phyloP scores from a whole-genome alignment of 176 grass and related monocot genomes.

The Musa acuminata region DNA sequence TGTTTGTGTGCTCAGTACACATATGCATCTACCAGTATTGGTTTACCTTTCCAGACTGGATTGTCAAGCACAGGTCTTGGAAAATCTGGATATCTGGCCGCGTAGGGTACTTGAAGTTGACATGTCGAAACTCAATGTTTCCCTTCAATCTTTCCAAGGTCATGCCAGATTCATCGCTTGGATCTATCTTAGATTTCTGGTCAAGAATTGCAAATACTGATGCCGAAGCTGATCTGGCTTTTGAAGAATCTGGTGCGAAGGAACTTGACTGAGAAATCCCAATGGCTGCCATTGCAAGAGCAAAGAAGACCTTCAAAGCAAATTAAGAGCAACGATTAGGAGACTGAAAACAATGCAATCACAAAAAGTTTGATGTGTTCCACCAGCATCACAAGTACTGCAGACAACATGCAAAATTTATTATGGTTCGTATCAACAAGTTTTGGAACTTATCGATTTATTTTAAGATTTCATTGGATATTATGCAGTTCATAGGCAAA shows the following conservation, averaged over 20 bases:
- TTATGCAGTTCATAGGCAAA: neutral
- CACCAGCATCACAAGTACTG: neutral
- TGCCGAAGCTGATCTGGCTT: slow-evolving; percentile 70
- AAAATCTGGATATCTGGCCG: slow-evolving; percentile 95
- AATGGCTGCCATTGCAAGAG: slow-evolving; percentile 94
- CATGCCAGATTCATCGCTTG: slow-evolving; percentile 62
- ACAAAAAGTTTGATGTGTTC: neutral
- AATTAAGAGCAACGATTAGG: slow-evolving; percentile 5
- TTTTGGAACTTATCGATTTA: neutral
- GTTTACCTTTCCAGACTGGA: slow-evolving; percentile 71
- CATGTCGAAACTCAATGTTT: slow-evolving; percentile 69
- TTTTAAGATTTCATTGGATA: neutral
- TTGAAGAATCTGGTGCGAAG: slow-evolving; percentile 79
- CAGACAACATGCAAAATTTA: too few species aligned
- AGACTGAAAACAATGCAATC: neutral
- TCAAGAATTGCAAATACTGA: slow-evolving; percentile 92
- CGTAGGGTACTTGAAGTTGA: slow-evolving; percentile 87
- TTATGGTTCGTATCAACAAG: neutral
- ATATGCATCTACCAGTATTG: neutral
- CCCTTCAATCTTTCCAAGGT: slow-evolving; percentile 54
- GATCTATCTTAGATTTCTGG: slow-evolving; percentile 80
- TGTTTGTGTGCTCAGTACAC: neutral
- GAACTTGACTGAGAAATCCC: slow-evolving; percentile 92
- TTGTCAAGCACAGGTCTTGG: slow-evolving; percentile 73
- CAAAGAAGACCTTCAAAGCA: slow-evolving; percentile 72